These are phyloP conservation scores for Silene vulgaris DNA, from an alignment of 179 eudicot genomes.

Conservation along the genomic window DNA sequence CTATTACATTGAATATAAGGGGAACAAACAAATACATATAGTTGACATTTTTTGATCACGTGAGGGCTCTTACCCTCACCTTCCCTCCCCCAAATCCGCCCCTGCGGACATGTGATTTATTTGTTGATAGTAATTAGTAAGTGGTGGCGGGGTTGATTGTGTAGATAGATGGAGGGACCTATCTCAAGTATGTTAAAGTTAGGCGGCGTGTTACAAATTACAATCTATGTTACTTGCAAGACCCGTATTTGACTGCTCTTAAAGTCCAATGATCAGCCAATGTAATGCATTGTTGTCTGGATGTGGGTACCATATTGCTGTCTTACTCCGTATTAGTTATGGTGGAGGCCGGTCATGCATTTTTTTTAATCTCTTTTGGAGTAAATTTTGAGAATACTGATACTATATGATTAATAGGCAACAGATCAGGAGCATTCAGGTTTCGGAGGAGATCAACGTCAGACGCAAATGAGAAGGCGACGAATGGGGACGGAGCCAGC, in stretches of 20 bases:
- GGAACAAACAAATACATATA: too few relatives aligned
- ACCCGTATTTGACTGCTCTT: constrained; percentile 17
- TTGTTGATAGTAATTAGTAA: too few relatives aligned
- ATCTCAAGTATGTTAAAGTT: neutral
- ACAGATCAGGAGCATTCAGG: constrained; percentile 51
- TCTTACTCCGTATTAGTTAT: too few relatives aligned
- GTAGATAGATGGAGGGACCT: neutral
- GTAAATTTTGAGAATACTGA: constrained; percentile 14
- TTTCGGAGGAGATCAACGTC: constrained; percentile 60
- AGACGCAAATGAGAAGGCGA: constrained; percentile 55
- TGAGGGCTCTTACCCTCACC: too few relatives aligned
- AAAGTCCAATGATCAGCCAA: constrained; percentile 8
- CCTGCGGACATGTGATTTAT: too few relatives aligned
- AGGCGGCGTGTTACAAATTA: constrained; percentile 9
- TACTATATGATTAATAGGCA: constrained; percentile 26
- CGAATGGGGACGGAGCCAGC: constrained; percentile 37
- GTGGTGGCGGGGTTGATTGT: constrained; percentile 3
- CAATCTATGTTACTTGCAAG: constrained; percentile 6
- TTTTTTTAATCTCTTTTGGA: too few relatives aligned
- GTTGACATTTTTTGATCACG: too few relatives aligned
- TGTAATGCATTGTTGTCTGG: neutral
- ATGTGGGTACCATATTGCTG: neutral
- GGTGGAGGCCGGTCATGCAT: too few relatives aligned
- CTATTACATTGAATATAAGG: too few relatives aligned
- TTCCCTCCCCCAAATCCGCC: too few relatives aligned